Conservation (phyloP, 2,329 filamentous ascomycete genomes). For the Aureobasidium subglaciale region DNA sequence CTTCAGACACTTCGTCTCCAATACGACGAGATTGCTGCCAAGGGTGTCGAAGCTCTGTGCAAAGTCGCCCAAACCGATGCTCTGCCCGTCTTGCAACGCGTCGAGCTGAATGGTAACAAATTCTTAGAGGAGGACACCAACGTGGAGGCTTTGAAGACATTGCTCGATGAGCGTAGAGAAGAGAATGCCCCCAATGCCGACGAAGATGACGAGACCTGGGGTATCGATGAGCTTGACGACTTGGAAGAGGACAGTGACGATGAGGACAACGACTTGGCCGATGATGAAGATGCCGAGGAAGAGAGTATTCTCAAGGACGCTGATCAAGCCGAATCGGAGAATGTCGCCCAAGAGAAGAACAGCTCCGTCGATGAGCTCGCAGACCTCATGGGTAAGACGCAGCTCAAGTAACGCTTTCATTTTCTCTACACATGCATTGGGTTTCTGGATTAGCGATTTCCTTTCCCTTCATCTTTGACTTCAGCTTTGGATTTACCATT, state of each 20-base stretch:
- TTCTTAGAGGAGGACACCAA: conserved; percentile 78
- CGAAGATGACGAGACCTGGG: conserved; percentile 69
- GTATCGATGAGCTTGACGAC: conserved; percentile 78
- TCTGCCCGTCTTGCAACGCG: conserved; percentile 70
- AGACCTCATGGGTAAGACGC: conserved; percentile 65
- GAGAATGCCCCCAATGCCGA: conserved; percentile 51
- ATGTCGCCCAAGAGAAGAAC: conserved; percentile 63
- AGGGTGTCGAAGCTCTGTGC: conserved; percentile 64
- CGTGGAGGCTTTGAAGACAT: conserved; percentile 58
- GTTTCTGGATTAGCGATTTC: conserved; percentile 12
- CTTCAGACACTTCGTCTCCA: conserved; percentile 77
- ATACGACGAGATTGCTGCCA: conserved; percentile 86
- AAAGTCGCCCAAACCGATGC: conserved; percentile 55
- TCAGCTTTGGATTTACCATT: neutral
- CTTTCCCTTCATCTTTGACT: neutral
- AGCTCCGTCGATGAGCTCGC: conserved; percentile 76
- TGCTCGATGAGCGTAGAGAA: conserved; percentile 49
- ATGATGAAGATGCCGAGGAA: conserved; percentile 48
- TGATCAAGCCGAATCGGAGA: conserved; percentile 65
- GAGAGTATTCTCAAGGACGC: conserved; percentile 65
- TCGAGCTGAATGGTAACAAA: conserved; percentile 95
- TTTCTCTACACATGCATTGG: conserved; percentile 4
- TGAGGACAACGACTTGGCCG: conserved; percentile 54
- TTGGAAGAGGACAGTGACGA: conserved; percentile 66
- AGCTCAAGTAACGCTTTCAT: conserved; percentile 26